Conservation (phyloP, 768 basidiomycete species). For the Tephrocybe sp. region DNA sequence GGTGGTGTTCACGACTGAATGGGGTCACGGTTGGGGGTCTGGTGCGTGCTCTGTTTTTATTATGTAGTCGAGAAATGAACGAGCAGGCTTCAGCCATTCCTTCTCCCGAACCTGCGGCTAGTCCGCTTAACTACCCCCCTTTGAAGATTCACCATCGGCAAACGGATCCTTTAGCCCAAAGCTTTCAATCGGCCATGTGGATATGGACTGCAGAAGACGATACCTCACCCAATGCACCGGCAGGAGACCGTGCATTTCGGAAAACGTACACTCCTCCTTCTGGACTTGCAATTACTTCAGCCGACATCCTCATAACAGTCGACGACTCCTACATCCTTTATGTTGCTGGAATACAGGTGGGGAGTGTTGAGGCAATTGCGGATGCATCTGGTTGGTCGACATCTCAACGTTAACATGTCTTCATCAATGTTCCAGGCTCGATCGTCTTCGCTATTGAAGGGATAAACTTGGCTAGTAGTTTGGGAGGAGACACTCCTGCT, state of each 20-base stretch:
- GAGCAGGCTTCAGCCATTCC: no score
- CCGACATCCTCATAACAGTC: constrained; percentile 9
- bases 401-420: not conserved
- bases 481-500: constrained; percentile 1
- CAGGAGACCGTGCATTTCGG: constrained; percentile 2
- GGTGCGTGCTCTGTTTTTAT: no score
- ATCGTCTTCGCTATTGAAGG: constrained; percentile 7
- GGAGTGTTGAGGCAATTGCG: no score
- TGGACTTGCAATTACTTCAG: not conserved
- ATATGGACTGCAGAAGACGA: not conserved
- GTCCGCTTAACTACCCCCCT: no score
- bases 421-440: not conserved
- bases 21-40: no score
- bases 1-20: no score
- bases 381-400: not conserved
- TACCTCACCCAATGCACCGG: not conserved
- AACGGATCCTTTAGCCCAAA: not conserved
- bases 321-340: constrained; percentile 4
- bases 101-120: no score
- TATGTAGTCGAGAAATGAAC: no score
- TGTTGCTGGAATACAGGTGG: not conserved
- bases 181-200: not conserved
- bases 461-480: not conserved
- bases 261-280: constrained; percentile 4
- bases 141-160: not conserved